Evolutionary conservation across 495 filamentous ascomycete genomes (phyloP).

Genomic region (Penicillium egyptiacum): DNA sequence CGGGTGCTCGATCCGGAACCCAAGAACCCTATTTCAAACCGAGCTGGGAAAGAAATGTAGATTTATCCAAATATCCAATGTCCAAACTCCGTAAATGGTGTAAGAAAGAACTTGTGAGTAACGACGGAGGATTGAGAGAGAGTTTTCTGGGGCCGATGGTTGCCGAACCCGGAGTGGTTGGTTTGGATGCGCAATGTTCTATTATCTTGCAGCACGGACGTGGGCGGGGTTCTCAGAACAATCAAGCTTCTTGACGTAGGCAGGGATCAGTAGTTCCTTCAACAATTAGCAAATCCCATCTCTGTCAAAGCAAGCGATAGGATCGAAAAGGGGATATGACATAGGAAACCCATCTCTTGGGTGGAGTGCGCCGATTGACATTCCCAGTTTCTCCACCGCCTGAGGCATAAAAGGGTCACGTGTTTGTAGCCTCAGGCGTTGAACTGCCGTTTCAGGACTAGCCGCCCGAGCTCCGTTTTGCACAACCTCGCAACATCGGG

Average conservation of each 20-base stretch:
- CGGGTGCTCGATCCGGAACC: slow-evolving; percentile 49
- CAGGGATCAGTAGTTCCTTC: slow-evolving; percentile 16
- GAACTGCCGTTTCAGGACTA: slow-evolving; percentile 22
- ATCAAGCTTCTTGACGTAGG: slow-evolving; percentile 27
- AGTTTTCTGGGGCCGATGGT: slow-evolving; percentile 31
- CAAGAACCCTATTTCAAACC: slow-evolving; percentile 29
- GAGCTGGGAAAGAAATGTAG: slow-evolving; percentile 10
- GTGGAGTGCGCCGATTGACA: slow-evolving; percentile 32
- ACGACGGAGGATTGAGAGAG: slow-evolving; percentile 12
- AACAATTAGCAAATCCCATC: slow-evolving; percentile 20
- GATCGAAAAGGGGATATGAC: slow-evolving; percentile 18
- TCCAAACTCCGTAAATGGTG: slow-evolving; percentile 5
- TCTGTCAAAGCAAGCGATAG: slow-evolving; percentile 10
- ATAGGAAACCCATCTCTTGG: slow-evolving; percentile 28
- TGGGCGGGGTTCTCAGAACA: slow-evolving; percentile 28
- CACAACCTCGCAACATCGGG: slow-evolving; percentile 50
- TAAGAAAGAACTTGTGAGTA: slow-evolving; percentile 7
- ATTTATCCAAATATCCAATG: background rate
- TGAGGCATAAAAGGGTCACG: slow-evolving; percentile 31
- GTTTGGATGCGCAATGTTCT: slow-evolving; percentile 31
- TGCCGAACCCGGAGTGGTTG: slow-evolving; percentile 30
- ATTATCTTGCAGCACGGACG: slow-evolving; percentile 38
- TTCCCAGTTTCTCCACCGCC: slow-evolving; percentile 21
- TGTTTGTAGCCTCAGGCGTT: slow-evolving; percentile 15
- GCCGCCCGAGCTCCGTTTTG: slow-evolving; percentile 44